Base-by-base conservation (phyloP, 2,329 filamentous ascomycete genomes). In the Cladosporium phlei region DNA sequence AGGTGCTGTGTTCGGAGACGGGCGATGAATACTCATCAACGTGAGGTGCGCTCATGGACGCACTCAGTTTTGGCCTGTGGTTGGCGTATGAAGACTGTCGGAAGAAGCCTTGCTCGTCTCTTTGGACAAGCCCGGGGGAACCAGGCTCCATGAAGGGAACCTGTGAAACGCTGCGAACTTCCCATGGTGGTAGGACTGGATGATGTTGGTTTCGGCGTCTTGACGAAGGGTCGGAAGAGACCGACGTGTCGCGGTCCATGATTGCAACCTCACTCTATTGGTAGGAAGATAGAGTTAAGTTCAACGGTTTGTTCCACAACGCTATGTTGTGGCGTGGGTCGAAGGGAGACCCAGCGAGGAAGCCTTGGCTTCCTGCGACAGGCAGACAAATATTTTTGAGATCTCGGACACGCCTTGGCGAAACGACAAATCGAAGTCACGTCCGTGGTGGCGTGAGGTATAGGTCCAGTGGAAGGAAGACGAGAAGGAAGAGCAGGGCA, bases 161-260 rank as follows among this genome's bases (percentile, higher is more conserved):
- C 20, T 49, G 48, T 1, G 52, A 32, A 8, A 54, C 35, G 22
- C 33, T 47, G 17, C 50, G 42, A 17, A 44, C 40, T 33, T 56
- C 52, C 54, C 52, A 56, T 37, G 52, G 54, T 29, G 54, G 54
- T 10, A 33, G 44, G 9, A 27, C 19, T 2, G 19, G 37, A 12
- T 35, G 33, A 14, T 35, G 17, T 7, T 14, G 8, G n/a, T n/a
- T 6, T 12, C 33, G 33, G n/a, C 20, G 20, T 12, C 11, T 22
- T 7, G 20, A 22, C 12, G 20, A 8, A 7, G 33, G 20, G 12
- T 35, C 33, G 3, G 33, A 35, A 7, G 12, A 24, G 16, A 22
- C 3, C 11, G 33, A 35, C 9, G 19, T 7, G 5, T 35, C 33
- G n/a, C 33, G 33, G 9, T 35, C 33, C 33, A 24, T 35, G 33